These are phyloP conservation scores for Trichoderma endophyticum DNA, from an alignment of 2,329 filamentous ascomycete species.

Conservation along the genomic window DNA sequence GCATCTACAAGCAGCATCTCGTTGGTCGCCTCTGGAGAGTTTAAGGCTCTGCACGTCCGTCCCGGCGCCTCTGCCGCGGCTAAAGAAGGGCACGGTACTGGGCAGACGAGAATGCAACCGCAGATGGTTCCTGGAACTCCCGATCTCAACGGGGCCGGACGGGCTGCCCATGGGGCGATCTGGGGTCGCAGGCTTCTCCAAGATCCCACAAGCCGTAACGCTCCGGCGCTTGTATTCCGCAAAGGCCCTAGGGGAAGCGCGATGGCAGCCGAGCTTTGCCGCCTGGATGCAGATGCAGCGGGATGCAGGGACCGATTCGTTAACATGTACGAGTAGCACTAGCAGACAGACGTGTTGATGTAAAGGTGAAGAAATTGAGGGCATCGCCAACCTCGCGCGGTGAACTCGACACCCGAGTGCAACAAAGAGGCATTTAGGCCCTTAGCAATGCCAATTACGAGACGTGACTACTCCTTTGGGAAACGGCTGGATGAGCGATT, in stretches of 20 bases:
- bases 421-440: not conserved
- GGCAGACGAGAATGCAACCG: constrained; percentile 6
- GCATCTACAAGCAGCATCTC: not conserved
- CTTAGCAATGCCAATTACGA: constrained; percentile 1
- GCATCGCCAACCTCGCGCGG: constrained; percentile 8
- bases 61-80: constrained; percentile 12
- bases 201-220: constrained; percentile 19
- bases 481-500: constrained; percentile 17
- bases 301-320: not conserved
- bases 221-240: constrained; percentile 19
- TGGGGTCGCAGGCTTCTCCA: constrained; percentile 15
- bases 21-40: not conserved
- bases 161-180: constrained; percentile 14
- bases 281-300: not conserved
- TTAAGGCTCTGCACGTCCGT: not conserved
- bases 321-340: not conserved
- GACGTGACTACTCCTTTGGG: constrained; percentile 2
- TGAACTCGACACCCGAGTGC: not conserved
- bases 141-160: constrained; percentile 16
- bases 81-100: constrained; percentile 5
- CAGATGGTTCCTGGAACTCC: constrained; percentile 18
- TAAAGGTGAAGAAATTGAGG: constrained; percentile 9
- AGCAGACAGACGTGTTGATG: not conserved
- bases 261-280: constrained; percentile 17
- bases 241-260: constrained; percentile 17